Percentiles rank a stretch among this genome's conserved stretches.
These are phyloP conservation scores for Hibiscus mutabilis DNA, from an alignment of 345 rosid genomes.

Conservation along the genomic window DNA sequence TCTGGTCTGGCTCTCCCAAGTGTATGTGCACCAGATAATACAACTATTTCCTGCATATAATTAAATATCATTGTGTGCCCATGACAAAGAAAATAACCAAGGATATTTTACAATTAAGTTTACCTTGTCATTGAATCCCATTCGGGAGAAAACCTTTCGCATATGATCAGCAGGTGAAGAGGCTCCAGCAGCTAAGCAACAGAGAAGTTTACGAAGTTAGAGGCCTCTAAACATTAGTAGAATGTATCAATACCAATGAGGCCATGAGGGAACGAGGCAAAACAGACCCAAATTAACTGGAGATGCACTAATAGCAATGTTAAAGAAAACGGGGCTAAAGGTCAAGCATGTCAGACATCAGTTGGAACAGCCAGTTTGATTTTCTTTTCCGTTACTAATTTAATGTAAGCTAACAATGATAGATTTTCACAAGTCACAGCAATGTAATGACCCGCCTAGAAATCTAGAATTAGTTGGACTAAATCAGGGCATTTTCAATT, in stretches of 20 bases:
- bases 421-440: no score
- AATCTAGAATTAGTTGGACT: no score
- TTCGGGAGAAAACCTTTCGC: constrained; percentile 76
- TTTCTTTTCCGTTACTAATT: background rate
- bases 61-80: background rate
- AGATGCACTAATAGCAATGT: background rate
- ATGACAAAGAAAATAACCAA: background rate
- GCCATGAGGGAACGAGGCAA: background rate
- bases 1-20: constrained; percentile 93
- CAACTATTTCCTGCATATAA: constrained; percentile 75
- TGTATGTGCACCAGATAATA: constrained; percentile 96
- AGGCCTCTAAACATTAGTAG: background rate
- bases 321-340: background rate
- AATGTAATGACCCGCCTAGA: no score
- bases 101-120: constrained; percentile 6
- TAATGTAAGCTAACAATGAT: background rate
- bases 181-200: constrained; percentile 71
- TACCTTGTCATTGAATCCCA: constrained; percentile 92
- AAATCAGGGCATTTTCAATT: no score
- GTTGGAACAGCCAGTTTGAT: background rate
- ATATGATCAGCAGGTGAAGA: constrained; percentile 83
- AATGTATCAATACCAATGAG: background rate
- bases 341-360: background rate
- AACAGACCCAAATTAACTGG: background rate
- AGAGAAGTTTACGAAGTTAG: background rate